These are phyloP conservation scores for Amylostereum chailletii DNA, from an alignment of 1,284 basidiomycete genomes.

Conservation along the genomic window DNA sequence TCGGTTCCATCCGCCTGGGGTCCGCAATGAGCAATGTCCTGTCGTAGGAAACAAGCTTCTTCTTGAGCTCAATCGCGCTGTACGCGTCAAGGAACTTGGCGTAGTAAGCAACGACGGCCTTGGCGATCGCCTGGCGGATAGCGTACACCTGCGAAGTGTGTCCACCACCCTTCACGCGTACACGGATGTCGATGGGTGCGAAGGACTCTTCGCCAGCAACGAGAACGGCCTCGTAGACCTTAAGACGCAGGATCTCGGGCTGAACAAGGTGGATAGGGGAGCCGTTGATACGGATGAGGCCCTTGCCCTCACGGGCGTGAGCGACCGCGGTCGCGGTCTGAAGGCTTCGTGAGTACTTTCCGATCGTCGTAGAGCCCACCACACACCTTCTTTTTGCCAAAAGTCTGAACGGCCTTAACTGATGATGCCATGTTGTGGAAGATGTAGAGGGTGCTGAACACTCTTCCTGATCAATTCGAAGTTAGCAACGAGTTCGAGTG, in stretches of 20 bases:
- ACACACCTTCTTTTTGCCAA: constrained; percentile 96
- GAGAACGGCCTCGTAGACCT: constrained; percentile 95
- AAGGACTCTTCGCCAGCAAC: constrained; percentile 85
- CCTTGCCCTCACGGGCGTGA: constrained; percentile 94
- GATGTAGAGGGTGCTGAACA: constrained; percentile 13
- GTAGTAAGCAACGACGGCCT: constrained; percentile 97
- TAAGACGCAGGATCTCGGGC: constrained; percentile 93
- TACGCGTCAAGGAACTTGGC: constrained; percentile 99
- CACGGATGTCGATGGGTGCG: constrained; percentile 86
- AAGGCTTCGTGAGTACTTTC: not conserved
- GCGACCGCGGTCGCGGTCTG: constrained; percentile 96
- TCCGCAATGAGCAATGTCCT: constrained; percentile 94
- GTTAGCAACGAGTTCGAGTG: constrained; percentile 8
- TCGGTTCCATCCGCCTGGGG: constrained; percentile 98
- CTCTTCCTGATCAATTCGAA: constrained; percentile 8
- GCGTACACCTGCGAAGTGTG: constrained; percentile 99
- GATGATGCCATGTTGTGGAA: constrained; percentile 59
- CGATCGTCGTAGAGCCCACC: not conserved
- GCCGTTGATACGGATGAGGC: constrained; percentile 95
- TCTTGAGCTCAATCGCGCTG: constrained; percentile 94
- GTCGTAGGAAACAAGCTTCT: constrained; percentile 93
- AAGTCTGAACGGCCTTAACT: constrained; percentile 88
- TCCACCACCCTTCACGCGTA: constrained; percentile 98
- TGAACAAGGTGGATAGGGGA: constrained; percentile 93
- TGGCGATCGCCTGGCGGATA: constrained; percentile 98